Evolutionary conservation across 148 eudicot genomes (phyloP), one percentile per base, ranked within the genome.

Genomic region (Rhododendron griersonianum): DNA sequence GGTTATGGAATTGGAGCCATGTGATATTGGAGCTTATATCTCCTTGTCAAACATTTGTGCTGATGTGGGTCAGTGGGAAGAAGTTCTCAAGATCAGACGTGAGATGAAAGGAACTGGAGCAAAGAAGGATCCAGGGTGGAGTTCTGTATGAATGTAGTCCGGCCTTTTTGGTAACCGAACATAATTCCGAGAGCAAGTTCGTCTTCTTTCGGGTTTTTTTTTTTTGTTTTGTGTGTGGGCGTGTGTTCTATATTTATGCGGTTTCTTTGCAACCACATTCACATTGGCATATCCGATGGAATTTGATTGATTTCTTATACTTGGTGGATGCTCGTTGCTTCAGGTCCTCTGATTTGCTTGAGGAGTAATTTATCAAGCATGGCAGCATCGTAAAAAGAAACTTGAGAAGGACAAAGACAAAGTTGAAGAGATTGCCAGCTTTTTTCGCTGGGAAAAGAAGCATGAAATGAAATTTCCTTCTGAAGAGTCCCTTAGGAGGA

Each of bases 71-170:
- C 92, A 91, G 83, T 96, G 99, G 98, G 95, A 96, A 47, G 91
- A 92, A 78, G 98, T 93, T 11, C 77, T 91, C 78, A 89, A 87
- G 80, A 87, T 96, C 57, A 87, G 99, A 88, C 84, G 78, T 63
- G 87, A 78, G 37, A 92, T 96, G 94, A 88, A 88, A 86, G 93
- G 89, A 87, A 88, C 90, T 85, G 88, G 93, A 75, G 84, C 88
- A 55, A 90, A 84, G 86, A 96, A 95, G 91, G 95, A 95, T 81
- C 92, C 95, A 84, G 99, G 98, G 4, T 92, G 95, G 96, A 96
- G 99, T 91, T 88, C 77, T 85, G 87, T 91, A 67, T 92, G 93
- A 93, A 76, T 57, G 81, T 4, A 18, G 41, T 3, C 61, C 39
- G 23, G 23, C 71, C 78, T 35, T 65, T 48, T 37, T 63, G 44